Evolutionary conservation across 2,329 filamentous ascomycete genomes (phyloP), one percentile per base, ranked within the genome.

Genomic region (Exophiala xenobiotica): DNA sequence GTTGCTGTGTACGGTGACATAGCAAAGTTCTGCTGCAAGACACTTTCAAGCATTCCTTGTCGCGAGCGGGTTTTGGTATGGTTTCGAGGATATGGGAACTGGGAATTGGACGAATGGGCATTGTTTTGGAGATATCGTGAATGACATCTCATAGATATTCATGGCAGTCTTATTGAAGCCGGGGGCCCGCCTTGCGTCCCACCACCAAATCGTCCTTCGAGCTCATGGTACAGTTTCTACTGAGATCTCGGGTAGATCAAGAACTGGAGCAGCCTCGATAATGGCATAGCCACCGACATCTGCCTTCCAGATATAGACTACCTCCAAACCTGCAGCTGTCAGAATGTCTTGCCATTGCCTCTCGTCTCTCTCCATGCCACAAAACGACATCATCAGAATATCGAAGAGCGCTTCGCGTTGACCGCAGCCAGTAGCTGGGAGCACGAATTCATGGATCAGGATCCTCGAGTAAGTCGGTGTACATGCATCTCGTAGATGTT

Each of bases 1-100:
- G 29, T 40, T 62, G 49, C 47, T 62, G 6, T 62, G 60, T 46
- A 54, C 52, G 11, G 58, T 62, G 20, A 55, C 49, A 27, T 62
- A n/a, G n/a, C n/a, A n/a, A n/a, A n/a, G n/a, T n/a, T n/a, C n/a
- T n/a, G n/a, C n/a, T n/a, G n/a, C n/a, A n/a, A n/a, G n/a, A n/a
- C n/a, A n/a, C n/a, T n/a, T n/a, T n/a, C n/a, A n/a, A n/a, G n/a
- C n/a, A n/a, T n/a, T n/a, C n/a, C n/a, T n/a, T n/a, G n/a, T n/a
- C n/a, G n/a, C n/a, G n/a, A n/a, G n/a, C n/a, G n/a, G n/a, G n/a
- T n/a, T n/a, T n/a, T n/a, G n/a, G n/a, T n/a, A n/a, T n/a, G n/a
- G n/a, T n/a, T n/a, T n/a, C n/a, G n/a, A n/a, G n/a, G n/a, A n/a
- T n/a, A n/a, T n/a, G n/a, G n/a, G n/a, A n/a, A n/a, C n/a, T n/a